phyloP scores from a whole-genome alignment of 768 basidiomycete species.

The Exidia glandulosa region DNA sequence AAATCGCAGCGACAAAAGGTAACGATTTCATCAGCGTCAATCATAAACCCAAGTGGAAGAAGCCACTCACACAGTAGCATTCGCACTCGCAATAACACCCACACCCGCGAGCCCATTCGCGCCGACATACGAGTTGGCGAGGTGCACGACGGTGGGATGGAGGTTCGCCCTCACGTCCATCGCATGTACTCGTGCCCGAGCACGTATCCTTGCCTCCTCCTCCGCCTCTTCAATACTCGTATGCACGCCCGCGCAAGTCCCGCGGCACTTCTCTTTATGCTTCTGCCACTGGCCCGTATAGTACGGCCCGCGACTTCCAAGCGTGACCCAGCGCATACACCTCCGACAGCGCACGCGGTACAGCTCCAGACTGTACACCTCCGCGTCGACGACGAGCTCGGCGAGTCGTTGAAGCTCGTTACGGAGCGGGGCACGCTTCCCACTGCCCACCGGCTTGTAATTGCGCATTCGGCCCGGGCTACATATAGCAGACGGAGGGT shows the following conservation, averaged over 20 bases:
- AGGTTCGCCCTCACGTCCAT: too few species aligned
- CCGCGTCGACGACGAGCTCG: background rate
- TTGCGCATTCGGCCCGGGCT: background rate
- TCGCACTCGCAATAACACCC: too few species aligned
- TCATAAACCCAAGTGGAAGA: too few species aligned
- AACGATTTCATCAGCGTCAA: too few species aligned
- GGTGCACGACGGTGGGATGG: too few species aligned
- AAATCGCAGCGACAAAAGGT: too few species aligned
- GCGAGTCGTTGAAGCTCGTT: background rate
- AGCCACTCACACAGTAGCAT: too few species aligned
- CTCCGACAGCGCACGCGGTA: background rate
- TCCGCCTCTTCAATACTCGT: background rate
- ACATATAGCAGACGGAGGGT: background rate
- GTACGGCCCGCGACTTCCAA: background rate
- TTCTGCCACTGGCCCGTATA: background rate
- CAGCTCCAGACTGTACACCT: background rate
- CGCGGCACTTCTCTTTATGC: background rate
- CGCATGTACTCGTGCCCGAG: too few species aligned
- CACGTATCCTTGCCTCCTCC: too few species aligned
- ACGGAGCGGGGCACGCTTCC: background rate
- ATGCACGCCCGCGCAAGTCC: background rate
- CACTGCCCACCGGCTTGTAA: background rate
- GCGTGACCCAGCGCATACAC: background rate
- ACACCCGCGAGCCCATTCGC: too few species aligned
- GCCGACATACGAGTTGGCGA: too few species aligned